Evolutionary conservation across 306 rosid species (phyloP), one percentile per base, ranked within the genome.

Genomic region (Acacia crassicarpa): DNA sequence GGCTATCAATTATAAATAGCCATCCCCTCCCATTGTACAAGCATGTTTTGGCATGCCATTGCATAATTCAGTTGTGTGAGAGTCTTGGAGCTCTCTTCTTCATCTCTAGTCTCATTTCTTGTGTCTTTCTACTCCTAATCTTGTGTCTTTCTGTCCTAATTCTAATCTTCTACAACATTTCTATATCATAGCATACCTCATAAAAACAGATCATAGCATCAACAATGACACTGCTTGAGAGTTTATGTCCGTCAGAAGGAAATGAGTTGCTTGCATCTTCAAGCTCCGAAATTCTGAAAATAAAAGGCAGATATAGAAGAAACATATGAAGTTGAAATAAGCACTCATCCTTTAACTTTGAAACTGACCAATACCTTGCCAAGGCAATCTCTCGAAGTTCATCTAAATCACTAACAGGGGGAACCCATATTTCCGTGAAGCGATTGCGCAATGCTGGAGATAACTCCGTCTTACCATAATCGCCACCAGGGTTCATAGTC

Each of bases 401-500:
- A 25, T 89, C 87, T 25, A 83, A 72, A 82, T 89, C 94, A 80
- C 66, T 80, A 74, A 93, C 94, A 70, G 98, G 84, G 40, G 98
- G 94, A 82, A 95, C 99, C 99, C 99, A 95, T 87, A 95, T 91
- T 94, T 92, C 99, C 8, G 99, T 95, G 86, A 95, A 95, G 53
- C 98, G 94, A 81, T 95, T 95, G 79, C 99, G 94, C 61, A 95
- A 91, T 20, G 99, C 99, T 41, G 98, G 91, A 75, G 91, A 88
- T 48, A 94, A 78, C 83, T 95, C 99, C 86, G 89, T 95, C 91
- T 95, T 95, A 38, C 99, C 99, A 89, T 91, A 91, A 89, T 95
- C 99, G 82, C 99, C 99, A 79, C 97, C 98, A 81, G 99, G 99
- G 83, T 95, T 95, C 99, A 95, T 95, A 56, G 99, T 95, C 16